Percentiles rank a stretch among this genome's conserved stretches.
These are phyloP conservation scores for Dalbergia oliveri DNA, from an alignment of 306 rosid species.

Conservation along the genomic window DNA sequence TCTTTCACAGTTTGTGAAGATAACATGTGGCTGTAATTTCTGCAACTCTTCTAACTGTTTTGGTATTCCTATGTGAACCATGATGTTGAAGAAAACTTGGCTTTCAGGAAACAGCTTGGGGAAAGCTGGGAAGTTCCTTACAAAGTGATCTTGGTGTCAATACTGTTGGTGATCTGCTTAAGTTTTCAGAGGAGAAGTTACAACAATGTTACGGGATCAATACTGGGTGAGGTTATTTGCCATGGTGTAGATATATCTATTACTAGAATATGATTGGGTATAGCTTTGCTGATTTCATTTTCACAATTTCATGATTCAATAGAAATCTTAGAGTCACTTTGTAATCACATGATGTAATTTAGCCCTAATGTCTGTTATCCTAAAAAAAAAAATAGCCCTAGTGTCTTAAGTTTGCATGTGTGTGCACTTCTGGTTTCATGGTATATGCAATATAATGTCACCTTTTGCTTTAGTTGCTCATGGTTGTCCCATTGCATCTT, in stretches of 20 bases:
- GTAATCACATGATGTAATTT: conserved; percentile 7
- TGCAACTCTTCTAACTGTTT: conserved; percentile 34
- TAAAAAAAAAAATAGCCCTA: not conserved
- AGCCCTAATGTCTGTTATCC: conserved; percentile 3
- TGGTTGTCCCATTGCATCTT: conserved; percentile 28
- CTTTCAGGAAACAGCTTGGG: conserved; percentile 97
- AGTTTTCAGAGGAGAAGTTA: conserved; percentile 88
- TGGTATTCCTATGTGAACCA: conserved; percentile 6
- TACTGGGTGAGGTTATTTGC: conserved; percentile 68
- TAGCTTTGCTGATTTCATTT: conserved; percentile 13
- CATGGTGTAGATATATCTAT: conserved; percentile 27
- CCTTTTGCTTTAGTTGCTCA: conserved; percentile 9
- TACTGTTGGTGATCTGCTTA: conserved; percentile 83
- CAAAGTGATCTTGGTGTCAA: conserved; percentile 83
- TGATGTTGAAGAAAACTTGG: conserved; percentile 41
- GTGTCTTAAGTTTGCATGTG: not conserved
- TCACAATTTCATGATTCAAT: conserved; percentile 18
- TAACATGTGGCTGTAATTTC: conserved; percentile 16
- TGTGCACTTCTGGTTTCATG: conserved; percentile 8
- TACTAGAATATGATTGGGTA: conserved; percentile 27
- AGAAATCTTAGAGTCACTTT: conserved; percentile 14
- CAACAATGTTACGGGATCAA: conserved; percentile 87
- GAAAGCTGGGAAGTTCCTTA: conserved; percentile 91
- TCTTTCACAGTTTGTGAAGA: conserved; percentile 43
- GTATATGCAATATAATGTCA: not conserved